Evolutionary conservation across 768 basidiomycete genomes (phyloP), one percentile per base, ranked within the genome.

Genomic region (Tricholomella constricta): DNA sequence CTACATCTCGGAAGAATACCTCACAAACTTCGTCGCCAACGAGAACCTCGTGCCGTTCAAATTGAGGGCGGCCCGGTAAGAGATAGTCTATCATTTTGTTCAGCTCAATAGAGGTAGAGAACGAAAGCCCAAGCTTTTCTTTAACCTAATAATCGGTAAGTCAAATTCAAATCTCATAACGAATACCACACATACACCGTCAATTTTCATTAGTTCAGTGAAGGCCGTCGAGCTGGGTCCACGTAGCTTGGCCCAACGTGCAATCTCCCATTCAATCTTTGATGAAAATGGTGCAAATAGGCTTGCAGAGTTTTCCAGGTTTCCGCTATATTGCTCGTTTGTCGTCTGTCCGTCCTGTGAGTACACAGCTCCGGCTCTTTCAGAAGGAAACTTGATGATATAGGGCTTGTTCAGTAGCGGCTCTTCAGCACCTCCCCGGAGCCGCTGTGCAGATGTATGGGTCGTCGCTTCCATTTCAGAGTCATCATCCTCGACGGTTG

Each of bases 251-350:
- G 71, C 73, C 75, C 77, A 77, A n/a, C 54, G 43, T 3, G 70
- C 74, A 23, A 77, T 19, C 51, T 72, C 71, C 73, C 72, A 78
- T 31, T 76, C 73, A 1, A 73, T 32, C 29, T 67, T 35, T 0
- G 70, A 71, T 0, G 12, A 8, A 56, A 78, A 78, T 0, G 70
- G 76, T 14, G 70, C 66, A 48, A 52, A 69, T 0, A 29, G 44
- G 48, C 65, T 67, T 2, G 32, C 19, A 3, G 49, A 19, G 8
- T 44, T 14, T 0, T 45, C 57, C 7, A 58, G 14, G 6, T 20
- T 15, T 27, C 32, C 20, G 6, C 11, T 37, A 35, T 58, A 58
- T 34, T 12, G 12, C 5, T 45, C 22, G 31, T 58, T 40, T 11
- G 25, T 11, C 6, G 46, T 35, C 4, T 10, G 3, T 6, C 27